phyloP scores from a whole-genome alignment of 306 rosid genomes.

The Argentina anserina region DNA sequence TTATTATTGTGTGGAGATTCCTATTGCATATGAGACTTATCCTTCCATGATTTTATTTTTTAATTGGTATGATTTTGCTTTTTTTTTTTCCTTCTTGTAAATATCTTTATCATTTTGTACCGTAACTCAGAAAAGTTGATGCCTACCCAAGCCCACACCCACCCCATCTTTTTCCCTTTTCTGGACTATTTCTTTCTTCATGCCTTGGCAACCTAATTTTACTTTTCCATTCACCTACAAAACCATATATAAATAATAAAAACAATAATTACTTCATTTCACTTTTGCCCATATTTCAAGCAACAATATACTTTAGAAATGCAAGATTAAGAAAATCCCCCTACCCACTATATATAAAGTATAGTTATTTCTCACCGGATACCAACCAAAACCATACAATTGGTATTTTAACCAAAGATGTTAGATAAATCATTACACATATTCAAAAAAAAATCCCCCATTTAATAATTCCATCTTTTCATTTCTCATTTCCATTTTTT shows the following conservation, averaged over 20 bases:
- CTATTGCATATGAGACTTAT: slow-evolving; percentile 12
- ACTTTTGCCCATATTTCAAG: slow-evolving; percentile 42
- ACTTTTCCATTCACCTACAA: slow-evolving; percentile 61
- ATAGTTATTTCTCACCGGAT: slow-evolving; percentile 52
- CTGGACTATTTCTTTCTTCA: slow-evolving; percentile 61
- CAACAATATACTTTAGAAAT: slow-evolving; percentile 26
- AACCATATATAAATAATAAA: slow-evolving; percentile 18
- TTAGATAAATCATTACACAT: slow-evolving; percentile 25
- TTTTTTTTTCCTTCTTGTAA: not conserved
- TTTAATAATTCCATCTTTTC: slow-evolving; percentile 36
- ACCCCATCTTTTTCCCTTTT: slow-evolving; percentile 42
- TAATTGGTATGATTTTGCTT: slow-evolving; percentile 7
- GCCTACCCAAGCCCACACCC: slow-evolving; percentile 42
- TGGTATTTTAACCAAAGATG: slow-evolving; percentile 33
- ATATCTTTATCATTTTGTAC: slow-evolving; percentile 16
- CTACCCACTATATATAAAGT: slow-evolving; percentile 55
- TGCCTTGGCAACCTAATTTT: slow-evolving; percentile 69
- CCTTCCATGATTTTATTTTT: not conserved
- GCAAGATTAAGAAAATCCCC: slow-evolving; percentile 41
- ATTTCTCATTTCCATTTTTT: slow-evolving; percentile 28
- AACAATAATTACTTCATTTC: slow-evolving; percentile 40
- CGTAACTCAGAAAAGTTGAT: slow-evolving; percentile 29
- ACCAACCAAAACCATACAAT: slow-evolving; percentile 65
- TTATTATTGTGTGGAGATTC: slow-evolving; percentile 21
- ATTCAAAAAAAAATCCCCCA: slow-evolving; percentile 37